Base-by-base conservation (phyloP, 495 filamentous ascomycete genomes). In the Clavariopsis aquatica region DNA sequence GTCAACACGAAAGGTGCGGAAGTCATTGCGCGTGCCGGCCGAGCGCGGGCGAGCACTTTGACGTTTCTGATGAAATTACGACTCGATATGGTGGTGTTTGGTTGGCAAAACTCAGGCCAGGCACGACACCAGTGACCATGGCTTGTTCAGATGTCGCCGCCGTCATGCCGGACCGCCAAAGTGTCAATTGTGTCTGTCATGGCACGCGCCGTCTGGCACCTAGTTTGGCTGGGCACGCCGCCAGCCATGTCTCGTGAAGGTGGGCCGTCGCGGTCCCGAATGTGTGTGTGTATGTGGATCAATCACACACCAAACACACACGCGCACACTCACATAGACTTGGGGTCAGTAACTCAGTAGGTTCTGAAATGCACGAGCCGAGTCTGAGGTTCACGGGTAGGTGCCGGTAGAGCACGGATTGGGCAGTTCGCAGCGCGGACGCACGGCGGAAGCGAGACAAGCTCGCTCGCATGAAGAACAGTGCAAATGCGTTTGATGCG, bases 241-340 rank as follows among this genome's bases (percentile, higher is more conserved):
- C 22, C 22, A 22, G 28, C 27, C 28, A 28, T 62, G 49, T 54
- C 59, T 62, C 59, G 49, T 54, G 59, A 62, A 19, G 31, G 59
- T 63, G 51, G 60, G 60, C 24, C 23, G 45, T 22, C 3, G n/a
- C 54, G 49, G 41, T 45, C 54, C 45, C 24, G 28, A 45, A 49
- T 43, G 28, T 49, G 36, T 38, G 36, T 38, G 31, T 17, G 9
- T 26, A 54, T 17, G 27, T 24, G 9, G 2, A 19, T 62, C 59
- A 53, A 26, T 53, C 28, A 45, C 38, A 17, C 12, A 43, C 38
- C n/a, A 9, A 3, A n/a, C n/a, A n/a, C n/a, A n/a, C n/a, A n/a
- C n/a, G n/a, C n/a, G n/a, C n/a, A n/a, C n/a, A n/a, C n/a, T n/a
- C n/a, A n/a, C n/a, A n/a, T n/a, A n/a, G n/a, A n/a, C n/a, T n/a